Conservation (phyloP, 352 stramenopile genomes). For the Globisporangium middletonii region DNA sequence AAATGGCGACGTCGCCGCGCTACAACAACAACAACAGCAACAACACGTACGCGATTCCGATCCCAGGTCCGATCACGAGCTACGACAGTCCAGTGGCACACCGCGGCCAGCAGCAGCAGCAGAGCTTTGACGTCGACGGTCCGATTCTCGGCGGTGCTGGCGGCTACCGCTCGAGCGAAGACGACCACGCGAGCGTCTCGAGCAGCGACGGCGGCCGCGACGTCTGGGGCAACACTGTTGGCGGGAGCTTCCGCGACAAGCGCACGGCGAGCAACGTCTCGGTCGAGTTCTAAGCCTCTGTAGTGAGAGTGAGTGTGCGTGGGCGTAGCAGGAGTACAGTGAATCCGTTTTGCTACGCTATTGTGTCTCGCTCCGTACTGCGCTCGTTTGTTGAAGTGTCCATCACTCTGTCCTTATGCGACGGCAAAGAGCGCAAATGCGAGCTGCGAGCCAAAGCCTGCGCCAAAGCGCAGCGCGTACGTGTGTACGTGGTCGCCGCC, state of each 20-base stretch:
- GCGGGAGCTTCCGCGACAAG: slow-evolving; percentile 30
- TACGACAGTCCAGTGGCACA: slow-evolving; percentile 35
- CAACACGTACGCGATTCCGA: slow-evolving; percentile 16
- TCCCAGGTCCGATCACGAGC: slow-evolving; percentile 17
- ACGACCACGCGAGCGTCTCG: slow-evolving; percentile 14
- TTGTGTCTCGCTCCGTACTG: not conserved
- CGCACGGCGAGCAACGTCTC: slow-evolving; percentile 47
- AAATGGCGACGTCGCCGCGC: slow-evolving; percentile 8
- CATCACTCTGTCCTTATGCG: slow-evolving; percentile 7
- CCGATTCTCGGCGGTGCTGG: not conserved
- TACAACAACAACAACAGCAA: slow-evolving; percentile 11
- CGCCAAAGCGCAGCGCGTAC: slow-evolving; percentile 94
- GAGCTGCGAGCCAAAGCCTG: slow-evolving; percentile 95
- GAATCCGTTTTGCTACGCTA: not conserved
- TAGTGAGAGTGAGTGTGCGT: too few species aligned
- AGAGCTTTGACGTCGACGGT: slow-evolving; percentile 3
- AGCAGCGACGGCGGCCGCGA: slow-evolving; percentile 23
- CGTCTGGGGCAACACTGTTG: slow-evolving; percentile 36
- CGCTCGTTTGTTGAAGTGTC: slow-evolving; percentile 12
- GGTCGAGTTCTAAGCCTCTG: slow-evolving; percentile 43
- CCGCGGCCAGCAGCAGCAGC: slow-evolving; percentile 2
- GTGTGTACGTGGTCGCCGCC: slow-evolving; percentile 71
- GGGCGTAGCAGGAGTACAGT: too few species aligned
- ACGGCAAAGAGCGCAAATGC: slow-evolving; percentile 93
- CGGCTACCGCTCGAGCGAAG: slow-evolving; percentile 25